Base-by-base conservation (phyloP, 192 early-diverging fungal species). In the Phlyctochytrium planicorne region DNA sequence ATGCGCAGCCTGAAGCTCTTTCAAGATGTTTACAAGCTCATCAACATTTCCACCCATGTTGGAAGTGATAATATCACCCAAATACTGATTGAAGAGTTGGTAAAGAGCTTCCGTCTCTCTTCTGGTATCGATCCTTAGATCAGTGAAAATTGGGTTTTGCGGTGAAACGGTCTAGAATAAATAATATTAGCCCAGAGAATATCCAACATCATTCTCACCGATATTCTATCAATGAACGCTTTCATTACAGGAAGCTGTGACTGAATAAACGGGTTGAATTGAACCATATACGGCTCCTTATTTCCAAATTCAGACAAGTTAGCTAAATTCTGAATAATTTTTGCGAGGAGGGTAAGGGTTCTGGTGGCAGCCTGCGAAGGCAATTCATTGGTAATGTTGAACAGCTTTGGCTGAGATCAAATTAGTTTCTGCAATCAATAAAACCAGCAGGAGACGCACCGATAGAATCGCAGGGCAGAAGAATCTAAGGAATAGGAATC, bases 261-360 rank as follows among this genome's bases (percentile, higher is more conserved):
- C 1, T 60, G 55, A 10, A 87, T 84, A 66, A 87, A 87, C 30
- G 67, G 52, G 62, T 87, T 87, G 61, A 68, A 84, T 36, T 76
- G 66, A 20, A 62, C 75, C 85, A 87, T 87, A 59, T 82, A 75
- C 10, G 77, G 78, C 67, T 87, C 85, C 55, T 87, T 87, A 12
- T 65, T 66, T 33, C 79, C 80, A 73, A 87, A 87, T 47, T 78
- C 69, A 2, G 75, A 75, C 62, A 87, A 67, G 67, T 86, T 86
- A 2, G 85, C 84, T 47, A 87, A 62, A 63, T 87, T 85, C 60
- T 87, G 85, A 27, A 87, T 34, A 50, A 83, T 87, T 63, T 87
- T 87, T 4, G 79, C 79, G 35, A 87, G 73, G 10, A 87, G 71
- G 2, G 82, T 82, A 3, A 87, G 59, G 2, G 75, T 87, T 34